These are phyloP conservation scores for Cucumis cinereus DNA, from an alignment of 306 rosid genomes.

Conservation along the genomic window DNA sequence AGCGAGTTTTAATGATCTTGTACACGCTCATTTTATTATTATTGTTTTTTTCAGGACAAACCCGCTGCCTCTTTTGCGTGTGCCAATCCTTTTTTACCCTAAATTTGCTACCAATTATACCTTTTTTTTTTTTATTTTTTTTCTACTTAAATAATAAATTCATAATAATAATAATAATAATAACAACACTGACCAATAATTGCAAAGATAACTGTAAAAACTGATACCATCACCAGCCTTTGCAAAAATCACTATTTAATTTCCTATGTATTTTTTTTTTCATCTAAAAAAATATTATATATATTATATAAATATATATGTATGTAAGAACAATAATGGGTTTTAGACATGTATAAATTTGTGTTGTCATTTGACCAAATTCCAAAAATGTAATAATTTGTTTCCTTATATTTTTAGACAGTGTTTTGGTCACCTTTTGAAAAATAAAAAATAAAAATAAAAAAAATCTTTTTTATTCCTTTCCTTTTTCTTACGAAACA, in stretches of 20 bases:
- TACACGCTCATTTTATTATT: background rate
- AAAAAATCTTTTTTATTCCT: background rate
- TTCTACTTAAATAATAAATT: background rate
- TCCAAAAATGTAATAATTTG: background rate
- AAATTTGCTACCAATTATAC: background rate
- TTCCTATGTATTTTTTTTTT: background rate
- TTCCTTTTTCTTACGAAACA: background rate
- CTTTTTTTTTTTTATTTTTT: background rate
- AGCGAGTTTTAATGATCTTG: background rate
- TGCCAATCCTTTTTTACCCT: background rate
- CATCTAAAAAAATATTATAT: no score
- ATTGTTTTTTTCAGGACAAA: background rate
- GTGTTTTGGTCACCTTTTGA: background rate
- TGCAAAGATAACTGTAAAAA: constrained; percentile 3
- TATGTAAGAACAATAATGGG: background rate
- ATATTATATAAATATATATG: no score
- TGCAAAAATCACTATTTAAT: background rate
- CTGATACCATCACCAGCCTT: background rate
- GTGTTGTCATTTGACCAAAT: background rate
- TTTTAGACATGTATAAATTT: background rate
- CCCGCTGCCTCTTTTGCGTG: background rate
- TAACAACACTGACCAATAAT: background rate
- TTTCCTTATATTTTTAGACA: background rate
- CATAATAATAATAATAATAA: no score
- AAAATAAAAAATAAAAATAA: no score